These are phyloP conservation scores for Russula brevipes DNA, from an alignment of 768 basidiomycete species.

Conservation along the genomic window DNA sequence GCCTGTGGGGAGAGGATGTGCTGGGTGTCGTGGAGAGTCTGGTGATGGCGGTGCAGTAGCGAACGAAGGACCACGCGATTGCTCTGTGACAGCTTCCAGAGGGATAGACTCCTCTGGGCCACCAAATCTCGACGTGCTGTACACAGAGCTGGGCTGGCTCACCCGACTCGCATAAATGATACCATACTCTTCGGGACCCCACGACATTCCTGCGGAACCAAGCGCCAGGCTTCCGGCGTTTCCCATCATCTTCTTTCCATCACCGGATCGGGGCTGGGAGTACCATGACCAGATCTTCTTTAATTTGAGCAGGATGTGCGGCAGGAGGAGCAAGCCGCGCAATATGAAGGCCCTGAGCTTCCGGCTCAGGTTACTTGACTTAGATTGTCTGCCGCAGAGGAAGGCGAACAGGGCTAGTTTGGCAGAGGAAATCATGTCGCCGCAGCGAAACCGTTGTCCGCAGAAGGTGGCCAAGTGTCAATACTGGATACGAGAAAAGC, in stretches of 20 bases:
- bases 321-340: slow-evolving; percentile 1
- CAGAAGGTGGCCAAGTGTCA: too few relatives aligned
- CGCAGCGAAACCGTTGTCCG: too few relatives aligned
- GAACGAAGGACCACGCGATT: background rate
- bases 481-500: too few relatives aligned
- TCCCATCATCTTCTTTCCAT: background rate
- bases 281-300: background rate
- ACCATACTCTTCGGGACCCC: background rate
- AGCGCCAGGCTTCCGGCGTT: background rate
- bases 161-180: background rate
- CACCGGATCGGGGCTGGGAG: background rate
- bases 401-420: background rate
- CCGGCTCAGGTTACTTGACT: background rate
- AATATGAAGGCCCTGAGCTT: slow-evolving; percentile 6
- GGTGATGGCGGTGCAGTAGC: background rate
- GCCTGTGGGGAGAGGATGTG: background rate
- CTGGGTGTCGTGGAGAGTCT: background rate
- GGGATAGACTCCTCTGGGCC: background rate
- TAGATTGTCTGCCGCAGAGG: background rate
- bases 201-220: background rate
- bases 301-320: background rate
- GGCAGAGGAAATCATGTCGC: background rate
- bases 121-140: background rate
- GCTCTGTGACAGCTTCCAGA: background rate
- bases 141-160: background rate